phyloP scores from a whole-genome alignment of 345 rosid species.

The Erucastrum elatum region DNA sequence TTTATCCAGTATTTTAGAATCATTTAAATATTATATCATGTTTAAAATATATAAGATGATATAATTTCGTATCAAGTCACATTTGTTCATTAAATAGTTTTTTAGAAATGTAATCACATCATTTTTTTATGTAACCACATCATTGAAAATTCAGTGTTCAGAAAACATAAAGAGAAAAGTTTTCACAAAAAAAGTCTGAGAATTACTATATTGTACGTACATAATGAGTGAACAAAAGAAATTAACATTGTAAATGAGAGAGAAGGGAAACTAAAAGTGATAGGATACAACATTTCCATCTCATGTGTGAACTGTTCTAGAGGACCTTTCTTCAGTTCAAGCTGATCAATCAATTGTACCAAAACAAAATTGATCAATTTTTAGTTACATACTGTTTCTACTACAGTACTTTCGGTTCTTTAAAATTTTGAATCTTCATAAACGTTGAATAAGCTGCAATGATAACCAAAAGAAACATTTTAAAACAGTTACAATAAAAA shows the following conservation, averaged over 20 bases:
- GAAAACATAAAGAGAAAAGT: no score
- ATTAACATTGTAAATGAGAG: not conserved
- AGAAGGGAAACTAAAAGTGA: not conserved
- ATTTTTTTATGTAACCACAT: no score
- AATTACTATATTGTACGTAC: conserved; percentile 87
- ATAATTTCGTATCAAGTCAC: no score
- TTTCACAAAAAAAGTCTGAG: conserved; percentile 84
- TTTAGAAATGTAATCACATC: no score
- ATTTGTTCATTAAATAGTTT: no score
- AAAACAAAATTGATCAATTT: not conserved
- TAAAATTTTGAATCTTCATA: conserved; percentile 83
- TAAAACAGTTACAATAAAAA: no score
- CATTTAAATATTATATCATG: no score
- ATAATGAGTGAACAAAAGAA: not conserved
- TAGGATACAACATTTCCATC: conserved; percentile 44
- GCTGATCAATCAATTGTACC: conserved; percentile 40
- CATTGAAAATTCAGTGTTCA: no score
- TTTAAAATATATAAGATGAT: no score
- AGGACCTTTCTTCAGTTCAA: conserved; percentile 85
- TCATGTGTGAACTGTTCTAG: conserved; percentile 58
- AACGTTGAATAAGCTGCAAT: conserved; percentile 63
- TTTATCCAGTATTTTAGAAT: no score
- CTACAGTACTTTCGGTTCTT: conserved; percentile 70
- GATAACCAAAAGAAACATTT: not conserved
- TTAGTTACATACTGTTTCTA: conserved; percentile 55